Conservation (phyloP, 1,139 yeast species). For the Scheffersomyces illinoinensis region DNA sequence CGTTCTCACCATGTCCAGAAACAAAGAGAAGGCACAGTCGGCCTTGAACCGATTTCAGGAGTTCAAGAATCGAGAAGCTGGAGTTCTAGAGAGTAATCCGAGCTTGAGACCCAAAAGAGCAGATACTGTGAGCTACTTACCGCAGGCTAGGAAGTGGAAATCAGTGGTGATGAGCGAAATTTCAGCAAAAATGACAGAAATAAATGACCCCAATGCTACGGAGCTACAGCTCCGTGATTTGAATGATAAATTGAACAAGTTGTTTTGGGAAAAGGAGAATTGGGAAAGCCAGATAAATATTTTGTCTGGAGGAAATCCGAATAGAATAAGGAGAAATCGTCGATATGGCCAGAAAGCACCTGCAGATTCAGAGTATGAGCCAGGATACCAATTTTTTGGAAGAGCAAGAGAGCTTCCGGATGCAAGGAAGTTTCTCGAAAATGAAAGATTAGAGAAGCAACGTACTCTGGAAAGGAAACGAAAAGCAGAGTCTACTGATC, state of each 20-base stretch:
- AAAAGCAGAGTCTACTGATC: constrained; percentile 11
- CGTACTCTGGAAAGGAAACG: constrained; percentile 1
- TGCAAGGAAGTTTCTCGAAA: constrained; percentile 54
- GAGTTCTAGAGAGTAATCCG: constrained; percentile 60
- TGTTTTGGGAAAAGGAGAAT: constrained; percentile 38
- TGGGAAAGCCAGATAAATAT: constrained; percentile 75
- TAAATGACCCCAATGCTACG: constrained; percentile 62
- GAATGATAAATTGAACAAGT: constrained; percentile 37
- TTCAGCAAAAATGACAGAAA: constrained; percentile 56
- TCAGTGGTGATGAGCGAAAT: constrained; percentile 65
- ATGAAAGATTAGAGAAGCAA: constrained; percentile 22
- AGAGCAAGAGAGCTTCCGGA: constrained; percentile 82
- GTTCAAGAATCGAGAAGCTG: constrained; percentile 58
- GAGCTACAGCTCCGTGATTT: constrained; percentile 68
- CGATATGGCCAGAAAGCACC: neutral
- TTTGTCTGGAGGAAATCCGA: constrained; percentile 10
- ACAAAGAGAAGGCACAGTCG: constrained; percentile 74
- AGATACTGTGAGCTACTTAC: constrained; percentile 51
- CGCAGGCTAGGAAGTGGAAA: constrained; percentile 80
- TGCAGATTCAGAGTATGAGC: constrained; percentile 2
- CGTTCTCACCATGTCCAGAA: constrained; percentile 59
- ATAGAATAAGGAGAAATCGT: neutral
- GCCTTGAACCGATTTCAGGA: constrained; percentile 66
- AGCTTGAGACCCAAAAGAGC: constrained; percentile 63
- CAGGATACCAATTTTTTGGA: constrained; percentile 76